These are phyloP conservation scores for Hibiscus syriacus DNA, from an alignment of 345 rosid genomes.

Conservation along the genomic window DNA sequence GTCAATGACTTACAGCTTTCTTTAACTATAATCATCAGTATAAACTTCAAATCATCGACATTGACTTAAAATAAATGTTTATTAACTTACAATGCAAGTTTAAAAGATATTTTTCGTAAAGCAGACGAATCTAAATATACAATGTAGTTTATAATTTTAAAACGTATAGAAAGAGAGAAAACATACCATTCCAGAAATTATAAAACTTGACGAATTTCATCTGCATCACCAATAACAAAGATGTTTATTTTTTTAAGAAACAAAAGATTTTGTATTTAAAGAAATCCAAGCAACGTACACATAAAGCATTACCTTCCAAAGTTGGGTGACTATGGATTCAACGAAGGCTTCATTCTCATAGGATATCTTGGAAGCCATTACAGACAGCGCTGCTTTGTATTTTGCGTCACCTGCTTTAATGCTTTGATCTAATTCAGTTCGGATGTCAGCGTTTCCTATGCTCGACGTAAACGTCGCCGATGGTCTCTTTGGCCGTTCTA, in stretches of 20 bases:
- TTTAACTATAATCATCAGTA: too few species aligned
- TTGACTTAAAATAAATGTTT: too few species aligned
- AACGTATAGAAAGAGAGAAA: neutral
- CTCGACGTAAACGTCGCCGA: constrained; percentile 33
- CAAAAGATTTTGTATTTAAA: too few species aligned
- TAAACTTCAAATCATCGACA: too few species aligned
- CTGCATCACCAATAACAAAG: constrained; percentile 19
- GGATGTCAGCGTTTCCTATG: constrained; percentile 29
- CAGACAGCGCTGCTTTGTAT: constrained; percentile 36
- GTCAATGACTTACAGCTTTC: too few species aligned
- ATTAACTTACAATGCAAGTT: too few species aligned
- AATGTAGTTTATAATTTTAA: neutral
- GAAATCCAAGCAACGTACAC: too few species aligned
- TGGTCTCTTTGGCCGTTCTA: constrained; percentile 26
- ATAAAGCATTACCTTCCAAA: too few species aligned
- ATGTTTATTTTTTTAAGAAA: neutral
- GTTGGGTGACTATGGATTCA: constrained; percentile 19
- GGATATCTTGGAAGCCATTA: constrained; percentile 55
- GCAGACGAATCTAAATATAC: neutral
- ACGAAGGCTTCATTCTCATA: constrained; percentile 43
- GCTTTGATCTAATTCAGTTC: constrained; percentile 33
- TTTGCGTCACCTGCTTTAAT: constrained; percentile 19
- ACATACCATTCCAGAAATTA: constrained; percentile 41
- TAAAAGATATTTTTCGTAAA: neutral
- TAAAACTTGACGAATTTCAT: constrained; percentile 35